These are phyloP conservation scores for Penicillium psychrosexuale DNA, from an alignment of 2,329 filamentous ascomycete species.

Conservation along the genomic window DNA sequence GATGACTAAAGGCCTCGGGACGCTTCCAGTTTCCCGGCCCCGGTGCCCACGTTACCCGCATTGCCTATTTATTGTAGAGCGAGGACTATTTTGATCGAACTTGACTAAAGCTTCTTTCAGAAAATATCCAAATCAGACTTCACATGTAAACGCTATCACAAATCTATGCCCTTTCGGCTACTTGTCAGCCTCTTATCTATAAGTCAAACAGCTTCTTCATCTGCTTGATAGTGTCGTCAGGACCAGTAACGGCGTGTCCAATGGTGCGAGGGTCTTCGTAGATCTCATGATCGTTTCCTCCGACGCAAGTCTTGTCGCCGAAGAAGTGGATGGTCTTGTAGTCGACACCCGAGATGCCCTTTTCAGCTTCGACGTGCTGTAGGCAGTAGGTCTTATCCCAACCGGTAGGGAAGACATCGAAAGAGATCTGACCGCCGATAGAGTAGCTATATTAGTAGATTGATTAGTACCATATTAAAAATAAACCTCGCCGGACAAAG, in stretches of 20 bases:
- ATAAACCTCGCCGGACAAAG: background rate
- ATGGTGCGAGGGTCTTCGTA: slow-evolving; percentile 76
- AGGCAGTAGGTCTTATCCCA: slow-evolving; percentile 99
- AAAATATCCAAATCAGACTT: slow-evolving; percentile 2
- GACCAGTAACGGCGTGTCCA: slow-evolving; percentile 77
- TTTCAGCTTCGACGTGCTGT: slow-evolving; percentile 78
- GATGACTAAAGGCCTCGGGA: slow-evolving; percentile 6
- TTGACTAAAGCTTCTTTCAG: background rate
- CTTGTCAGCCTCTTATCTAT: slow-evolving; percentile 32
- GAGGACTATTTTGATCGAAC: slow-evolving; percentile 1
- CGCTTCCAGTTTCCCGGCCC: slow-evolving; percentile 4
- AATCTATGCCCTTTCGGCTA: slow-evolving; percentile 6
- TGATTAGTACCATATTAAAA: slow-evolving; percentile 7
- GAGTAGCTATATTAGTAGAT: slow-evolving; percentile 61
- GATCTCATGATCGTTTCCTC: slow-evolving; percentile 96
- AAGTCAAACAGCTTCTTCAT: slow-evolving; percentile 78
- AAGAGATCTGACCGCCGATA: slow-evolving; percentile 96
- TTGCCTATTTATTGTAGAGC: background rate
- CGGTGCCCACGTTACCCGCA: background rate
- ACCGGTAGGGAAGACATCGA: slow-evolving; percentile 92
- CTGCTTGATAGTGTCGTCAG: slow-evolving; percentile 76
- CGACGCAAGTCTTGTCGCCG: slow-evolving; percentile 87
- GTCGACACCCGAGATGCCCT: slow-evolving; percentile 58
- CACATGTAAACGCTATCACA: slow-evolving; percentile 20
- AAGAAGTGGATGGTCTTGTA: slow-evolving; percentile 97